phyloP scores from a whole-genome alignment of 2,329 filamentous ascomycete genomes.

The Chrysoporthe cubensis region DNA sequence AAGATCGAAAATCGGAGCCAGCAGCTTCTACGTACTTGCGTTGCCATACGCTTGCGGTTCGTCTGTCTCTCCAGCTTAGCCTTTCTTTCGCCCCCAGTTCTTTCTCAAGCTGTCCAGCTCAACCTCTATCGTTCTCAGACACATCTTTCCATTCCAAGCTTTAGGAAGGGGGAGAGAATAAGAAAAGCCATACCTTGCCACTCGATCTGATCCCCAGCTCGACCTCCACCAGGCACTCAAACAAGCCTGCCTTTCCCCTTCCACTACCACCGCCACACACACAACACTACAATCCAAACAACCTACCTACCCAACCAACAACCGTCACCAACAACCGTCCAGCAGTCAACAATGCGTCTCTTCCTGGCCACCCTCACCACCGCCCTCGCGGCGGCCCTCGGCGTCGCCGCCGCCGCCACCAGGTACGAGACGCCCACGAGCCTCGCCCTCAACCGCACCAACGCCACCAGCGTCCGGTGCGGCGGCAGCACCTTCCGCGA shows the following conservation, averaged over 20 bases:
- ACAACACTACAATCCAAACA: not conserved
- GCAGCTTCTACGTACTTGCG: too few relatives aligned
- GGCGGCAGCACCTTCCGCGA: conserved; percentile 5
- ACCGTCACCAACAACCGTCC: not conserved
- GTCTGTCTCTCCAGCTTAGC: too few relatives aligned
- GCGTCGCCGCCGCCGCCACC: not conserved
- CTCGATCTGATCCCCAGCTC: not conserved
- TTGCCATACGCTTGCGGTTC: too few relatives aligned
- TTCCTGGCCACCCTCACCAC: not conserved
- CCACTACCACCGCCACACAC: not conserved
- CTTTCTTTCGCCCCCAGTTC: too few relatives aligned
- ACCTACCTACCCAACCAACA: not conserved
- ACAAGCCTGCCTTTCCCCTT: too few relatives aligned
- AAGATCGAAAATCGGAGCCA: too few relatives aligned
- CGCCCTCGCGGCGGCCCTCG: not conserved
- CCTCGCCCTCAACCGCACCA: not conserved
- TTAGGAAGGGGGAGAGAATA: too few relatives aligned
- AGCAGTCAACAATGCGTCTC: not conserved
- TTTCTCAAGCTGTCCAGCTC: too few relatives aligned
- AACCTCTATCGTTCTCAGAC: too few relatives aligned
- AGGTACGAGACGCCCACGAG: conserved; percentile 16
- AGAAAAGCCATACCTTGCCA: not conserved
- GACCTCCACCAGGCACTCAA: too few relatives aligned
- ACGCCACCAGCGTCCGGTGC: not conserved
- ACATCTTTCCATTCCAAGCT: too few relatives aligned